Base-by-base conservation (phyloP, 1,284 basidiomycete genomes). In the Xerocomus subilludens region DNA sequence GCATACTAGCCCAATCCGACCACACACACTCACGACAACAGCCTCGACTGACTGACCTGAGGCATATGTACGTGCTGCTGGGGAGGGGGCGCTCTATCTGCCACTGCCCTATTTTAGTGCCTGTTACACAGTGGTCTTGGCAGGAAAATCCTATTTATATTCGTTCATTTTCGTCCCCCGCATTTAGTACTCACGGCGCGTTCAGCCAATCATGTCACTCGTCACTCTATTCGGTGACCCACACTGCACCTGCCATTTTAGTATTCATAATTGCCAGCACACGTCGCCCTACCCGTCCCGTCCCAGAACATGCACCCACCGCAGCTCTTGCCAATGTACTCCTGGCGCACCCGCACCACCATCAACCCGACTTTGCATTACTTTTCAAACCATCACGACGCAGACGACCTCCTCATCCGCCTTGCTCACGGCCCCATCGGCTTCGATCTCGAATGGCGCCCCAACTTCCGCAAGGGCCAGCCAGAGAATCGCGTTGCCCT, bases 391-490 rank as follows among this genome's bases (percentile, higher is more conserved):
- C 75, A 78, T 69, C 45, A 65, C 36, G 68, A 73, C 5, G 83
- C 83, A 55, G 71, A 85, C 30, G 33, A n/a, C 18, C 64, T 60
- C 23, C 77, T 84, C 35, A 73, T 78, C 35, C 13, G 66, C 16
- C 67, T 82, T n/a, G 76, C 79, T n/a, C 71, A 62, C 35, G 85
- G 86, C 30, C 83, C 84, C n/a, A 79, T 92, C 67, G 93, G 93
- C 51, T 91, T 94, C 74, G 93, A 94, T 80, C 85, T 93, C 53
- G 93, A 94, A 82, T 94, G 93, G 93, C 89, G 88, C 74, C 93
- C 93, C 0, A 89, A 79, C 33, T 90, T 84, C 77, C 73, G 79
- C 60, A 90, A 89, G 77, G 89, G 90, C 25, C 79, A 83, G 32
- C 79, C 82, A 36, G 88, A 90, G 81, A 92, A 94, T 77, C 91